These are phyloP conservation scores for Arabis alpina DNA, from an alignment of 345 rosid genomes.

Conservation along the genomic window DNA sequence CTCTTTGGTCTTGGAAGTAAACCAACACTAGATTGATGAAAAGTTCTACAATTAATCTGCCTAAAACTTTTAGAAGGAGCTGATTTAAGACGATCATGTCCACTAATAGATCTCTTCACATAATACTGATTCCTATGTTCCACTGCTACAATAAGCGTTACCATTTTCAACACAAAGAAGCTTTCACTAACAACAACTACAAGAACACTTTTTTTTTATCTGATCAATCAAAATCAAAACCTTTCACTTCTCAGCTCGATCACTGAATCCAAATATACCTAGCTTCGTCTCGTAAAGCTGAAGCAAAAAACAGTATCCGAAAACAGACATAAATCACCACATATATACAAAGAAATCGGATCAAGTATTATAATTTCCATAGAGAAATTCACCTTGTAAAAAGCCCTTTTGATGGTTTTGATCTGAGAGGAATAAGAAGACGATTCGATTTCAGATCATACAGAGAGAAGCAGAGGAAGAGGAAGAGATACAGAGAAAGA, in stretches of 20 bases:
- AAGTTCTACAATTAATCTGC: slow-evolving; percentile 75
- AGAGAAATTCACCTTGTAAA: slow-evolving; percentile 33
- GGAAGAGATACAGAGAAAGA: background rate
- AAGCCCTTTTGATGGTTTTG: background rate
- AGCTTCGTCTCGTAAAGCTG: slow-evolving; percentile 33
- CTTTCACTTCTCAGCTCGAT: slow-evolving; percentile 17
- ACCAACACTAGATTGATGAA: slow-evolving; percentile 75
- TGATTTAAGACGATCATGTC: slow-evolving; percentile 51
- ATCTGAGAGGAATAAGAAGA: slow-evolving; percentile 1
- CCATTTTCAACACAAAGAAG: slow-evolving; percentile 54
- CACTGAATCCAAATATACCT: slow-evolving; percentile 11
- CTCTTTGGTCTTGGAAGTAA: slow-evolving; percentile 68
- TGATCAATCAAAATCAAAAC: slow-evolving; percentile 25
- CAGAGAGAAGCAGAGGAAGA: background rate
- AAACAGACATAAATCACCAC: slow-evolving; percentile 23
- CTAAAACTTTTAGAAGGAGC: slow-evolving; percentile 62
- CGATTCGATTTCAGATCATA: slow-evolving; percentile 18
- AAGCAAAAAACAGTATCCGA: background rate
- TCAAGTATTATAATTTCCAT: slow-evolving; percentile 7
- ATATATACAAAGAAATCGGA: background rate
- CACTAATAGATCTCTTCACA: slow-evolving; percentile 49
- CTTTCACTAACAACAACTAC: background rate
- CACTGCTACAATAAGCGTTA: slow-evolving; percentile 70
- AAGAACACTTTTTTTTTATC: slow-evolving; percentile 21
- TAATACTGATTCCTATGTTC: slow-evolving; percentile 72